phyloP scores from a whole-genome alignment of 257 asterid species.

The Solanum phureja region DNA sequence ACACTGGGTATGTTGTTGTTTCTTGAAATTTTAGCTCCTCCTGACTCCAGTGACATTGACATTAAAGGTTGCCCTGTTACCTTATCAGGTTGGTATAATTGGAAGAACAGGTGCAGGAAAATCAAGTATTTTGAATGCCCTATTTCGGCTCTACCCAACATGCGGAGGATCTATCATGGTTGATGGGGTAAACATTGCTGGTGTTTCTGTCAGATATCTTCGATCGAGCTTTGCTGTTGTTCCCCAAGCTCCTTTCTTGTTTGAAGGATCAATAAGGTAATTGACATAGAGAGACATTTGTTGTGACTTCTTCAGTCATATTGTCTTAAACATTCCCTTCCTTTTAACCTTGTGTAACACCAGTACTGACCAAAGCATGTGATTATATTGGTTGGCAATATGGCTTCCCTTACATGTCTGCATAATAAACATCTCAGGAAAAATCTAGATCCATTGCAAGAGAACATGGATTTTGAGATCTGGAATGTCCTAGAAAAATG shows the following conservation, averaged over 20 bases:
- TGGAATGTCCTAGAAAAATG: slow-evolving; percentile 73
- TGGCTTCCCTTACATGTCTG: neutral
- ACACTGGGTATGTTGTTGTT: neutral
- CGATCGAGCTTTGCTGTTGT: slow-evolving; percentile 74
- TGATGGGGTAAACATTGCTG: slow-evolving; percentile 45
- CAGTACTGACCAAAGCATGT: neutral
- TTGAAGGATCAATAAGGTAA: slow-evolving; percentile 91
- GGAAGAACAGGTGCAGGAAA: slow-evolving; percentile 99
- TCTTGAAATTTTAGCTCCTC: neutral
- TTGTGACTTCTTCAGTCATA: neutral
- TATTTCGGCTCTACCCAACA: slow-evolving; percentile 73
- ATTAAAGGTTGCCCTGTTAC: neutral
- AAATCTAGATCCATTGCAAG: slow-evolving; percentile 63
- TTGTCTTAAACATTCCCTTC: neutral
- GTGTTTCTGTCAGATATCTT: slow-evolving; percentile 57
- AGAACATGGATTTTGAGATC: slow-evolving; percentile 35
- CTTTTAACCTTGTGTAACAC: neutral
- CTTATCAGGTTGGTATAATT: slow-evolving; percentile 72
- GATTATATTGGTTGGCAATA: neutral
- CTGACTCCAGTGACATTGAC: neutral
- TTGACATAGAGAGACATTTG: neutral
- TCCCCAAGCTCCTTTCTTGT: slow-evolving; percentile 87
- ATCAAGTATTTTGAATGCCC: slow-evolving; percentile 75
- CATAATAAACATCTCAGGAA: slow-evolving; percentile 30
- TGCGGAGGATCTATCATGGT: slow-evolving; percentile 52